phyloP scores from a whole-genome alignment of 768 basidiomycete genomes.

The Gloeostereum incarnatum region DNA sequence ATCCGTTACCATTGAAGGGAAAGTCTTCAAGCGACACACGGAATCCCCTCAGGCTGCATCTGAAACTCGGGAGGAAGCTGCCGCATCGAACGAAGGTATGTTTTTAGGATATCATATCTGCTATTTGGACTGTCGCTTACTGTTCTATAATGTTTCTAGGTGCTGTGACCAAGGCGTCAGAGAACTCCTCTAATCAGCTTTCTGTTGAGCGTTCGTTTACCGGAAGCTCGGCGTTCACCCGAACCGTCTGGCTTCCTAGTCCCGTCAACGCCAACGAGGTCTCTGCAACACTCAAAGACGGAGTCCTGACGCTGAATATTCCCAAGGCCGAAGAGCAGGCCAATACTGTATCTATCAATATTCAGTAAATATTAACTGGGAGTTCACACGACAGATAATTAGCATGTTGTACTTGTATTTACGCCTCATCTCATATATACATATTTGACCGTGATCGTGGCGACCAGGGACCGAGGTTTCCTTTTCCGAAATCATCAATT shows the following conservation, averaged over 20 bases:
- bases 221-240: slow-evolving; percentile 45
- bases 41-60: slow-evolving; percentile 12
- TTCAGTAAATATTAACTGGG: no score
- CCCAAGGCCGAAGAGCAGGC: slow-evolving; percentile 53
- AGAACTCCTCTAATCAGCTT: slow-evolving; percentile 31
- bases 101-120: not conserved
- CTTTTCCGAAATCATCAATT: no score
- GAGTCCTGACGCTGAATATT: slow-evolving; percentile 54
- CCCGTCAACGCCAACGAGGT: slow-evolving; percentile 50
- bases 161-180: slow-evolving; percentile 13
- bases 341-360: slow-evolving; percentile 37
- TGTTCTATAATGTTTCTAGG: not conserved
- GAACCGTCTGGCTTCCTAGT: slow-evolving; percentile 66
- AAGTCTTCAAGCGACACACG: slow-evolving; percentile 23
- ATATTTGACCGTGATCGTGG: no score
- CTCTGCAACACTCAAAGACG: slow-evolving; percentile 56
- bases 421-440: no score
- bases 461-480: no score
- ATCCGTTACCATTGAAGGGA: slow-evolving; percentile 68
- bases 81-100: slow-evolving; percentile 19
- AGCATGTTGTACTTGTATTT: no score
- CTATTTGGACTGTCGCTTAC: not conserved
- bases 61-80: slow-evolving; percentile 11
- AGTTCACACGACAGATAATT: no score
- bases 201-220: slow-evolving; percentile 54